A percentile compares a stretch with the other conserved stretches of the same genome.
These are phyloP conservation scores for Elsinoe perseae DNA, from an alignment of 2,329 filamentous ascomycete species.

Conservation along the genomic window DNA sequence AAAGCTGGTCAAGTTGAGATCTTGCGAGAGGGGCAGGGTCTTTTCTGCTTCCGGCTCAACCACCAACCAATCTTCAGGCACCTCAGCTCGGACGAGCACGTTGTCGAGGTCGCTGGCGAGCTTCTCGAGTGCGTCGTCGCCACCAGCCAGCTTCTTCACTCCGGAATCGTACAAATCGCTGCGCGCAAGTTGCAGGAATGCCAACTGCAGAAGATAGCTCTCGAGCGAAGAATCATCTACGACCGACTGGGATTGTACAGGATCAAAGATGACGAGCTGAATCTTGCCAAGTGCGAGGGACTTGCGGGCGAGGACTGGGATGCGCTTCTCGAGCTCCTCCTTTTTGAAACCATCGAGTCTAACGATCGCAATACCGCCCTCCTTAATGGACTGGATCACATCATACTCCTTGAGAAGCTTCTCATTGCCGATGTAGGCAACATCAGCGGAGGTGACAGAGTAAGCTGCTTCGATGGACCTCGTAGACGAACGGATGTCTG, in stretches of 20 bases:
- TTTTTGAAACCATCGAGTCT: slow-evolving; percentile 73
- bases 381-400: slow-evolving; percentile 61
- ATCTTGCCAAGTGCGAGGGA: slow-evolving; percentile 61
- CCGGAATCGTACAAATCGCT: slow-evolving; percentile 56
- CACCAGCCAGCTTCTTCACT: slow-evolving; percentile 59
- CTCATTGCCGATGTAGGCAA: slow-evolving; percentile 69
- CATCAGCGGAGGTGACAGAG: slow-evolving; percentile 68
- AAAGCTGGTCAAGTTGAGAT: slow-evolving; percentile 75
- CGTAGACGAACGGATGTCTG: slow-evolving; percentile 75
- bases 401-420: slow-evolving; percentile 73
- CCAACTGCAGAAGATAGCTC: slow-evolving; percentile 64
- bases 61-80: slow-evolving; percentile 74
- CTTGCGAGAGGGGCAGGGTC: slow-evolving; percentile 49
- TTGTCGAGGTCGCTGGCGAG: slow-evolving; percentile 54
- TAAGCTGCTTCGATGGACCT: slow-evolving; percentile 82
- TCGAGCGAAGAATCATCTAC: slow-evolving; percentile 55
- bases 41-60: slow-evolving; percentile 52
- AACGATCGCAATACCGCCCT: slow-evolving; percentile 64
- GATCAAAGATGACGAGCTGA: slow-evolving; percentile 68
- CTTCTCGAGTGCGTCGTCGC: slow-evolving; percentile 55
- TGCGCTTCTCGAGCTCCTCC: slow-evolving; percentile 81
- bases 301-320: slow-evolving; percentile 64
- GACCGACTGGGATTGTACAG: slow-evolving; percentile 59
- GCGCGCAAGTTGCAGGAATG: slow-evolving; percentile 72
- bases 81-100: slow-evolving; percentile 63